Percentiles rank a stretch among this genome's conserved stretches.
Conservation (phyloP, 805 yeast genomes). For the Lipomyces yamadae region DNA sequence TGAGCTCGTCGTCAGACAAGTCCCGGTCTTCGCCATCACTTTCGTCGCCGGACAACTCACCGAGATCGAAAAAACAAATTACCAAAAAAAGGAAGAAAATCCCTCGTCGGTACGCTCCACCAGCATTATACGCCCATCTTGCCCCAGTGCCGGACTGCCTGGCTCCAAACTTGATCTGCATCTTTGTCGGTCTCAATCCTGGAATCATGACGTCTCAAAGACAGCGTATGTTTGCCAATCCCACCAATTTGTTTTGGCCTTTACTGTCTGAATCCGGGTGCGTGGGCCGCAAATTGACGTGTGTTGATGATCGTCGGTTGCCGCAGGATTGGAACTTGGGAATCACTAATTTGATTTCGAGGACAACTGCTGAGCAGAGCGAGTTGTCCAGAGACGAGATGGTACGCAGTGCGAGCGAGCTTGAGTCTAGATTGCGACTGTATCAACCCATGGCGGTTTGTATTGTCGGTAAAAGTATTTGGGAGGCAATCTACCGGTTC, state of each 20-base stretch:
- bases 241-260: constrained; percentile 70
- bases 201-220: constrained; percentile 62
- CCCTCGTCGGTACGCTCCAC: constrained; percentile 34
- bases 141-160: constrained; percentile 34
- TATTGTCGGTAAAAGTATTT: constrained; percentile 74
- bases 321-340: constrained; percentile 59
- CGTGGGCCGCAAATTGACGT: constrained; percentile 45
- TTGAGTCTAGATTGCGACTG: constrained; percentile 52
- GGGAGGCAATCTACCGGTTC: constrained; percentile 60
- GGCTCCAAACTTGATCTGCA: constrained; percentile 47
- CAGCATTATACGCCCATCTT: constrained; percentile 36
- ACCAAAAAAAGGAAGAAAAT: constrained; percentile 19
- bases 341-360: constrained; percentile 68
- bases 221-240: constrained; percentile 78
- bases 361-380: constrained; percentile 64
- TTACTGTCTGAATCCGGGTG: constrained; percentile 59
- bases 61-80: not conserved
- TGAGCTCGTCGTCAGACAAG: not conserved
- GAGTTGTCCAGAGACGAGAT: constrained; percentile 61
- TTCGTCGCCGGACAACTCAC: not conserved
- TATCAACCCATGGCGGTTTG: constrained; percentile 55
- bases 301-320: constrained; percentile 50
- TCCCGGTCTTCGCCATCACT: not conserved
- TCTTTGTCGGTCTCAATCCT: constrained; percentile 77
- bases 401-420: constrained; percentile 57